Evolutionary conservation across 441 rosid genomes (phyloP).

Genomic region (Eruca vesicaria): DNA sequence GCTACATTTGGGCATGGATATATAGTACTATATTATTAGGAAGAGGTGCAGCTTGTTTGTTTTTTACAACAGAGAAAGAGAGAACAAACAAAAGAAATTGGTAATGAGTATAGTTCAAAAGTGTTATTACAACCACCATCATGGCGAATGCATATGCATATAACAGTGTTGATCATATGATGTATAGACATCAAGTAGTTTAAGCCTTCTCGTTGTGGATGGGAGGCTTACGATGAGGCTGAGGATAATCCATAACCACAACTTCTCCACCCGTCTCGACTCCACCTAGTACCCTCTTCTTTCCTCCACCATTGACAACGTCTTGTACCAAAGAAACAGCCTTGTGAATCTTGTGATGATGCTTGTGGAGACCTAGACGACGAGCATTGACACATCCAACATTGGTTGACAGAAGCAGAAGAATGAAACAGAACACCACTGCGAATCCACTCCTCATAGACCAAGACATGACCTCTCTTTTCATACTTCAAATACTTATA

Average conservation of each 20-base stretch:
- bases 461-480: slow-evolving; percentile 26
- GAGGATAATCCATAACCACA: slow-evolving; percentile 81
- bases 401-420: slow-evolving; percentile 27
- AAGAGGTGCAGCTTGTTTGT: slow-evolving; percentile 3
- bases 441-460: slow-evolving; percentile 3
- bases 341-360: slow-evolving; percentile 24
- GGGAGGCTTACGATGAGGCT: slow-evolving; percentile 87
- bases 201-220: slow-evolving; percentile 75
- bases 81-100: neutral
- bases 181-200: slow-evolving; percentile 5
- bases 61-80: neutral
- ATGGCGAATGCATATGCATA: slow-evolving; percentile 35
- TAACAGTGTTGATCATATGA: slow-evolving; percentile 8
- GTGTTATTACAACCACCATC: slow-evolving; percentile 32
- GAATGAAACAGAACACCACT: slow-evolving; percentile 14
- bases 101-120: slow-evolving; percentile 7
- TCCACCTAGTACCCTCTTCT: slow-evolving; percentile 22
- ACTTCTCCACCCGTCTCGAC: slow-evolving; percentile 40
- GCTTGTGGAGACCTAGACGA: slow-evolving; percentile 16
- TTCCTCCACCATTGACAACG: neutral
- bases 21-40: neutral
- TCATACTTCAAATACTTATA: neutral
- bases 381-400: slow-evolving; percentile 20
- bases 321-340: neutral
- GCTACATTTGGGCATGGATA: too few relatives aligned